Base-by-base conservation (phyloP, 495 filamentous ascomycete species). In the Penicillium subrubescens region DNA sequence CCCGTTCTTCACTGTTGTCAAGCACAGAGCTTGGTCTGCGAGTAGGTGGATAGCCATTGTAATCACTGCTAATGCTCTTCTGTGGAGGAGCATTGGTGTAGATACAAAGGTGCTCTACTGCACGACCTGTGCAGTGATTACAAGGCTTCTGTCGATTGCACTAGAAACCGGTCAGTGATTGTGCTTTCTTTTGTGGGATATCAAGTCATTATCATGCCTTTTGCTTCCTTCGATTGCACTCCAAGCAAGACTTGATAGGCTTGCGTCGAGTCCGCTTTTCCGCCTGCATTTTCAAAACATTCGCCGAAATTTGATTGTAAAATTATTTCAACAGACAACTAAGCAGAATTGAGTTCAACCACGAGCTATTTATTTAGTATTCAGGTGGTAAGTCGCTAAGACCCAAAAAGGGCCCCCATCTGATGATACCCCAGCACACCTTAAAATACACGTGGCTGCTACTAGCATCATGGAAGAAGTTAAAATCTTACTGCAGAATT, bases 191-290 rank as follows among this genome's bases (percentile, higher is more conserved):
- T 29, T 0, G 7, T 6, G 1, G 4, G 19, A 25, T 17, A 25
- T 21, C 27, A 46, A n/a, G 5, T 19, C 34, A 25, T 6, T 31
- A 23, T 37, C 56, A 8, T 58, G 63, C 67, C 64, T 67, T 67
- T 54, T 70, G 63, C 61, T 70, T 70, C 46, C 67, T 57, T 46
- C 67, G 67, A 63, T 70, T 70, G 31, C 67, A 70, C 35, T 70
- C 64, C 44, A 70, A 37, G 31, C 67, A 70, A 3, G 67, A 67
- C 57, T 70, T 70, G 11, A 70, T 70, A 2, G 64, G 64, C 51
- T 67, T 67, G 21, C 59, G 61, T 10, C 67, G 64, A 3, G 59
- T 60, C 33, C 37, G 61, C 46, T 58, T 70, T 31, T 65, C 67
- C 4, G 60, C 14, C 15, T 61, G 59, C 60, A 62, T 62, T 29